Base-by-base conservation (phyloP, 805 yeast species). In the Myxozyma geophila region DNA sequence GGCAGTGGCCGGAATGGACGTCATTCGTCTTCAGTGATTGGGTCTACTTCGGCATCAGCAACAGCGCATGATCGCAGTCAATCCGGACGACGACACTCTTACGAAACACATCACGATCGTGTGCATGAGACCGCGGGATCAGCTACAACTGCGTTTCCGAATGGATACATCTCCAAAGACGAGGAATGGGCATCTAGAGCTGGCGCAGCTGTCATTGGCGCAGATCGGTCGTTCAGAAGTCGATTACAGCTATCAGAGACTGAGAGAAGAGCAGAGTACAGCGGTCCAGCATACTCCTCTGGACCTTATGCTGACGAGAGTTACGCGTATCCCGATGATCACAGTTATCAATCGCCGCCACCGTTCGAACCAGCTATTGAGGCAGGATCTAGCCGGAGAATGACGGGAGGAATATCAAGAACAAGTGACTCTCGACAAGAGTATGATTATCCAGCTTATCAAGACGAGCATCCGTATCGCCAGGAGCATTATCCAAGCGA, bases 351-450 rank as follows among this genome's bases (percentile, higher is more conserved):
- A 15, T 23, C 48, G 40, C 40, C 50, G 19, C 21, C 50, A 23
- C 33, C 37, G 28, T 28, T 33, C 21, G 50, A 28, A 13, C 15
- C 49, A 10, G 23, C 15, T 28, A 6, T 9, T 9, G 46, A 10
- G 1, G 12, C 56, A 36, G 17, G 15, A n/a, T 33, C 15, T 4
- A 39, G 33, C n/a, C 7, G 46, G 40, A 5, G 10, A 5, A 8
- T 15, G 17, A 15, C 3, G 40, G 37, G 6, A 9, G 21, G 17
- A 19, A 15, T 7, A 37, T 19, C 8, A 28, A 7, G 9, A 28
- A 21, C 35, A 33, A 49, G 46, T 23, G 79, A 90, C 53, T 85
- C 91, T 23, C 98, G 98, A 0, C 98, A 98, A 1, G 84, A 85
- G 2, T 93, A 93, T 74, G 80, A 76, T 46, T 67, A 62, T 15